Evolutionary conservation across 257 asterid species (phyloP), one percentile per base, ranked within the genome.

Genomic region (Linaria vulgaris): DNA sequence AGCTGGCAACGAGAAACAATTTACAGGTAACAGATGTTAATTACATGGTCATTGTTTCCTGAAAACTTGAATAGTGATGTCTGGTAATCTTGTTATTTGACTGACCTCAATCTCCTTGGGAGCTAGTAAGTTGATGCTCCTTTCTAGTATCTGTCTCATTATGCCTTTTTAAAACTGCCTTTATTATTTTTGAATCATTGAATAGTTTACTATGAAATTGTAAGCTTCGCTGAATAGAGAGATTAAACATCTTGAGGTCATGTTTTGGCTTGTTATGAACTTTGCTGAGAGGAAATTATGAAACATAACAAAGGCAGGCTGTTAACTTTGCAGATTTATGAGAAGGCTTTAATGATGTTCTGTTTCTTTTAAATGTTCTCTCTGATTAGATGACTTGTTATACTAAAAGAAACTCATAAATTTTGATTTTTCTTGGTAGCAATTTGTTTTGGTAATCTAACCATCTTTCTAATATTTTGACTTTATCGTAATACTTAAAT

Each of bases 11-110:
- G 24, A 79, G 63, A 72, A 88, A 72, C 52, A 84, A 86, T 71
- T 79, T 94, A 71, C 97, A 84, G 97, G 99, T 90, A 78, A 68
- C 63, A 56, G 71, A 57, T 74, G 44, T 30, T 30, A 64, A 52
- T 63, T 63, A 38, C 46, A n/a, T 27, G 34, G 3, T 50, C 52
- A 67, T 21, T 47, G 55, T 20, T 57, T 55, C 68, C 25, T 20
- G 19, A 58, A 43, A 46, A 13, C 19, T 47, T 37, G 23, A 24
- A 31, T 21, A 19, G 27, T 44, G 23, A 63, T 54, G 31, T 41
- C 37, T 59, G 15, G 20, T 38, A 5, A 15, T 8, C 9, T 34
- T 1, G 1, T 3, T 3, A 1, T 34, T 34, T 34, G 9, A 17
- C 41, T 22, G 30, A 24, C 44, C 62, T 0, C 31, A 6, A 14